Evolutionary conservation across 164 flowering plant genomes (phyloP), one percentile per base, ranked within the genome.

Genomic region (Stephania japonica): DNA sequence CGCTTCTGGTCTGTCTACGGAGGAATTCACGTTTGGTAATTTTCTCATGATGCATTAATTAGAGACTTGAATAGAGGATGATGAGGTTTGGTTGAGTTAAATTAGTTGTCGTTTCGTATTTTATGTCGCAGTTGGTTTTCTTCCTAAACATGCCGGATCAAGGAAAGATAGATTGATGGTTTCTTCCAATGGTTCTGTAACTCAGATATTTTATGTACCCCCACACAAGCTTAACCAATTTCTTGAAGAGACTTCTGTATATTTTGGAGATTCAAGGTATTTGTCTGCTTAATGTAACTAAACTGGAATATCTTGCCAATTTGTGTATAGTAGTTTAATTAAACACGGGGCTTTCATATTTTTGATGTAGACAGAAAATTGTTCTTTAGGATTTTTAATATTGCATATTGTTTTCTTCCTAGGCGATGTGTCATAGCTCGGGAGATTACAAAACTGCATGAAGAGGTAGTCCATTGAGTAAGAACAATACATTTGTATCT

Each of bases 381-480:
- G 53, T 13, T 7, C 53, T 25, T 65, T 32, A 65, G 32, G 10
- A 65, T 24, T 26, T 26, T 16, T 65, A 18, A 65, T 26, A 26
- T 24, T 12, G 68, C 13, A 13, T 50, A 25, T 19, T 14, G 10
- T 7, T 32, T 77, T 76, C 87, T 47, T 47, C 13, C 53, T 14
- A 95, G 99, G 81, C 84, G 78, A 63, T 95, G 98, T 87, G 97
- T 95, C 74, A 86, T 95, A 73, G 99, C 98, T 69, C 88, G 98
- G 42, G 98, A 95, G 78, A 85, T 91, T 68, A 93, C 98, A 50
- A 95, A 95, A 83, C 73, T 95, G 38, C 97, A 93, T 78, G 98
- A 95, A 82, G 93, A 95, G 90, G 99, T 93, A 81, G 49, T 27
- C 38, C 25, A 10, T 69, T 10, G 47, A 4, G n/a, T 47, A 47